These are phyloP conservation scores for Graphilbum fragrans DNA, from an alignment of 2,329 filamentous ascomycete species.

Conservation along the genomic window DNA sequence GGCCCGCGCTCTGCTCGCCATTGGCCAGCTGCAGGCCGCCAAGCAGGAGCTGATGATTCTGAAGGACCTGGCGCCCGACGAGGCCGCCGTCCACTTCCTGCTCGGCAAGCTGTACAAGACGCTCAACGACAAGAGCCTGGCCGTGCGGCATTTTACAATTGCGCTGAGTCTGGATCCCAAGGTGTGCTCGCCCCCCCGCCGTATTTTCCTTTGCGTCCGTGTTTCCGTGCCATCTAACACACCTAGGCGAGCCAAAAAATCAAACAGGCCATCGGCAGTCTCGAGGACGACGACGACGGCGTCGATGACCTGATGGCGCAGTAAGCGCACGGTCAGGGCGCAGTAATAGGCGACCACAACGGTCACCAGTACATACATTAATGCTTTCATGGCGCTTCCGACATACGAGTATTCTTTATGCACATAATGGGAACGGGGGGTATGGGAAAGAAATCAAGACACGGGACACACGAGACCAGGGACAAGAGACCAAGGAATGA, in stretches of 20 bases:
- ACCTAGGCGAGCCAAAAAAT: constrained; percentile 78
- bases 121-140: constrained; percentile 59
- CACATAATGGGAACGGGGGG: too few relatives aligned
- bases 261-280: constrained; percentile 89
- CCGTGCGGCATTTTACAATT: constrained; percentile 90
- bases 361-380: too few relatives aligned
- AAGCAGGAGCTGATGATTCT: constrained; percentile 75
- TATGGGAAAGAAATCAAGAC: too few relatives aligned
- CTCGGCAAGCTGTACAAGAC: constrained; percentile 73
- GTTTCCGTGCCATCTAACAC: constrained; percentile 9
- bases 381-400: too few relatives aligned
- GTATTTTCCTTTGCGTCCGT: background rate
- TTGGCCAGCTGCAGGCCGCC: constrained; percentile 59
- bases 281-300: constrained; percentile 69
- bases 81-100: constrained; percentile 91
- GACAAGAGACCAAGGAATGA: too few relatives aligned
- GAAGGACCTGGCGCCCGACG: constrained; percentile 84
- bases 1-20: constrained; percentile 70
- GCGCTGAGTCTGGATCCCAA: constrained; percentile 94
- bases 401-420: too few relatives aligned
- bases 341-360: too few relatives aligned
- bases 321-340: background rate
- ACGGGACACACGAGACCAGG: background rate
- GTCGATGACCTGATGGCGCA: constrained; percentile 51
- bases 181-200: constrained; percentile 47